A percentile compares a stretch with the other conserved stretches of the same genome.
phyloP scores from a whole-genome alignment of 2,329 filamentous ascomycete species.

The Helotiales sp. region DNA sequence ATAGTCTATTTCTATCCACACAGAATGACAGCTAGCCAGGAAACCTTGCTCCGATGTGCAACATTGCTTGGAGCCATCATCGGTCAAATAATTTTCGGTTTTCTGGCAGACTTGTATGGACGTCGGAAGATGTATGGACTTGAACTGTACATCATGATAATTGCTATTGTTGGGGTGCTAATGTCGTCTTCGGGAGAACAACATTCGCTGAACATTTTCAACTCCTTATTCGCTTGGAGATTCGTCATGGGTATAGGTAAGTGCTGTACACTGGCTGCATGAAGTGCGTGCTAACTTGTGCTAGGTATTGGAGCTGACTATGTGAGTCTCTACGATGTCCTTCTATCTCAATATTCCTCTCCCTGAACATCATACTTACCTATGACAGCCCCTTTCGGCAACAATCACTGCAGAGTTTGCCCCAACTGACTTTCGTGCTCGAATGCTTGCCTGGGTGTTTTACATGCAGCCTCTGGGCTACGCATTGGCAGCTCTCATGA shows the following conservation, averaged over 20 bases:
- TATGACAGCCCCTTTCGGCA: no score
- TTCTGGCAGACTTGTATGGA: no score
- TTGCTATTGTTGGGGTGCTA: no score
- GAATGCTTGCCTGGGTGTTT: constrained; percentile 58
- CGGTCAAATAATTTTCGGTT: no score
- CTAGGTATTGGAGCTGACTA: constrained; percentile 77
- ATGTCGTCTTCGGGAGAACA: background rate
- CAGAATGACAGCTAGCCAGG: background rate
- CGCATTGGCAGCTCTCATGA: constrained; percentile 70
- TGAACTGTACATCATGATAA: no score
- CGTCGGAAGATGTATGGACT: no score
- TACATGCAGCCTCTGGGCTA: constrained; percentile 85
- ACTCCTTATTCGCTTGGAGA: background rate
- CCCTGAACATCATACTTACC: background rate
- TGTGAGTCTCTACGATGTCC: constrained; percentile 70
- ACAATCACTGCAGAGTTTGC: no score
- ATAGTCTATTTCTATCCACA: constrained; percentile 2
- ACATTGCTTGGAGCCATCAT: background rate
- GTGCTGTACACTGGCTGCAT: constrained; percentile 47
- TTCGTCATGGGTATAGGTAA: background rate
- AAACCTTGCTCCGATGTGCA: background rate
- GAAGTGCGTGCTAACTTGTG: constrained; percentile 52
- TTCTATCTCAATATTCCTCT: constrained; percentile 66
- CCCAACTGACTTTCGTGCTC: no score
- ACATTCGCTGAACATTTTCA: background rate